phyloP scores from a whole-genome alignment of 2,329 filamentous ascomycete genomes.

The Xylariaceae sp. region DNA sequence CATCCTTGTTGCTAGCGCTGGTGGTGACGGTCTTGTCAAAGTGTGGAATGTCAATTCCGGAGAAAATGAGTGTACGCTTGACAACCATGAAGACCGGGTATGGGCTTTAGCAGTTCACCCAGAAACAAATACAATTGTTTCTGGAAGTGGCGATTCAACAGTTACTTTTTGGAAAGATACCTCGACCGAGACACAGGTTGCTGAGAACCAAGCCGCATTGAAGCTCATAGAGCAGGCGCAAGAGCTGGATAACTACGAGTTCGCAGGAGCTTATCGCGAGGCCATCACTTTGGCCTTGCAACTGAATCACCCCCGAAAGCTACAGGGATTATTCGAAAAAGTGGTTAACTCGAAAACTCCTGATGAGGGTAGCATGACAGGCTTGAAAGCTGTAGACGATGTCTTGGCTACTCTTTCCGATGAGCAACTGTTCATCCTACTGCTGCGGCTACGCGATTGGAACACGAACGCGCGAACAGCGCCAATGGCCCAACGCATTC shows the following conservation, averaged over 20 bases:
- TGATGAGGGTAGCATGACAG: slow-evolving; percentile 61
- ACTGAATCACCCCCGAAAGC: slow-evolving; percentile 86
- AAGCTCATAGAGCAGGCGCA: slow-evolving; percentile 91
- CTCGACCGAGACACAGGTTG: slow-evolving; percentile 71
- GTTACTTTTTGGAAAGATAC: slow-evolving; percentile 97
- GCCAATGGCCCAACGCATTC: slow-evolving; percentile 76
- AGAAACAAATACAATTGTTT: slow-evolving; percentile 69
- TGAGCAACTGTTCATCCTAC: slow-evolving; percentile 78
- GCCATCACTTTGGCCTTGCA: slow-evolving; percentile 89
- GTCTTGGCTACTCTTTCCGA: slow-evolving; percentile 76
- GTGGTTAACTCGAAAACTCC: slow-evolving; percentile 63
- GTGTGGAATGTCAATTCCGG: slow-evolving; percentile 88
- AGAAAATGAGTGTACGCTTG: slow-evolving; percentile 82
- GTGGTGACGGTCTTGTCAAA: slow-evolving; percentile 92
- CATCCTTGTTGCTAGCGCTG: slow-evolving; percentile 77
- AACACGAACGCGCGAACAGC: slow-evolving; percentile 92
- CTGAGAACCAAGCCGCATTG: slow-evolving; percentile 68
- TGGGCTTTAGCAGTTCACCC: slow-evolving; percentile 81
- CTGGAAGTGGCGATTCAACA: slow-evolving; percentile 86
- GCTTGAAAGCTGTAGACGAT: slow-evolving; percentile 70
- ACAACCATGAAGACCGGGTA: slow-evolving; percentile 95
- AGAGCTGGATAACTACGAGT: slow-evolving; percentile 87
- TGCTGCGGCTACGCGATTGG: slow-evolving; percentile 87
- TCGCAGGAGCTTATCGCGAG: slow-evolving; percentile 81
- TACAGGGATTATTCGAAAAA: slow-evolving; percentile 77